A percentile compares a stretch with the other conserved stretches of the same genome.
Evolutionary conservation across 306 rosid species (phyloP).

Genomic region (Fragaria ananassa): DNA sequence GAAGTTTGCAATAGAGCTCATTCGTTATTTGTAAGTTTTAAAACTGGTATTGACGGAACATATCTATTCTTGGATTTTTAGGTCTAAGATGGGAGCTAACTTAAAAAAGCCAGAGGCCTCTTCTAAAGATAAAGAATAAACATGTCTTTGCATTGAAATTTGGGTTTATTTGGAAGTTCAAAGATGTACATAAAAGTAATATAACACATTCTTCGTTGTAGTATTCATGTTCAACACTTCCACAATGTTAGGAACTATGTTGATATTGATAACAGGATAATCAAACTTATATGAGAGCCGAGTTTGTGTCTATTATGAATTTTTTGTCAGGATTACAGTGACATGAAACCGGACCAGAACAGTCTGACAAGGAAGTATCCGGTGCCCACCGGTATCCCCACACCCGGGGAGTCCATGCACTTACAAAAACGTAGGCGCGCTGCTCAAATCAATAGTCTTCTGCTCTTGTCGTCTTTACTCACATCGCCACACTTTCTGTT

Average conservation of each 20-base stretch:
- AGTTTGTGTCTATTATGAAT: too few relatives aligned
- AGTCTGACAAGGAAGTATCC: too few relatives aligned
- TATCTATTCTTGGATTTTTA: not conserved
- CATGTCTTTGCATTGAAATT: not conserved
- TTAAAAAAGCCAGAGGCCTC: not conserved
- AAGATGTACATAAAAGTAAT: not conserved
- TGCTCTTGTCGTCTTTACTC: too few relatives aligned
- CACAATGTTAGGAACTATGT: not conserved
- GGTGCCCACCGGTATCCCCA: too few relatives aligned
- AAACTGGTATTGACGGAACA: not conserved
- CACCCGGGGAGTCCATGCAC: too few relatives aligned
- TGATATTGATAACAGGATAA: not conserved
- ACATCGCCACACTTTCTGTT: too few relatives aligned
- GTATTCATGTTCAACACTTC: not conserved
- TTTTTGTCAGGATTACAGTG: too few relatives aligned
- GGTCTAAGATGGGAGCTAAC: not conserved
- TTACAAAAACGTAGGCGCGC: too few relatives aligned
- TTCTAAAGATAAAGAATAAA: not conserved
- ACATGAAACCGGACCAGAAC: too few relatives aligned
- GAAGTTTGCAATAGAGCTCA: slow-evolving; percentile 76
- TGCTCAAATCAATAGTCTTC: too few relatives aligned
- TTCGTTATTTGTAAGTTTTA: slow-evolving; percentile 52
- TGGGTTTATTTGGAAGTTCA: not conserved
- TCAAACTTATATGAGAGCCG: too few relatives aligned
- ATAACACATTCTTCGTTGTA: not conserved